Evolutionary conservation across 306 rosid species (phyloP).

Genomic region (Citrullus mucosospermus): DNA sequence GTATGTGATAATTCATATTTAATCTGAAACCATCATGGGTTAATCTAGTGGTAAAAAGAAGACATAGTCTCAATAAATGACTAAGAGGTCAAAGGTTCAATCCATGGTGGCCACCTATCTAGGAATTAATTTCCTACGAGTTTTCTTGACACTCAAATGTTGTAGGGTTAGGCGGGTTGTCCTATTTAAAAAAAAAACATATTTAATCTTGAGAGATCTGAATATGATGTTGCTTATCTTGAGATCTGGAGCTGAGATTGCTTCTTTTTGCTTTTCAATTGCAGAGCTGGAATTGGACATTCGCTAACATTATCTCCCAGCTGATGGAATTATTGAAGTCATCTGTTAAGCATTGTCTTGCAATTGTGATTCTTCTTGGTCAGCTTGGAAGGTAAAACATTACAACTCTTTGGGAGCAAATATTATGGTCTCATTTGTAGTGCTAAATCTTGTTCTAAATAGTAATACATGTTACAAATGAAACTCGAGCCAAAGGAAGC

Average conservation of each 20-base stretch:
- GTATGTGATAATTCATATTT: neutral
- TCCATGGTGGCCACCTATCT: too few species aligned
- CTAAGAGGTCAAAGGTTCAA: too few species aligned
- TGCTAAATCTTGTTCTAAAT: neutral
- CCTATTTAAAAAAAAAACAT: neutral
- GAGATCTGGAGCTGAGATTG: constrained; percentile 6
- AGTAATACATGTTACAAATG: neutral
- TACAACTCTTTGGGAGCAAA: neutral
- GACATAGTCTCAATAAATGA: too few species aligned
- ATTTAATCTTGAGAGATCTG: neutral
- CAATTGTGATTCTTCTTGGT: constrained; percentile 59
- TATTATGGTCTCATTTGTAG: neutral
- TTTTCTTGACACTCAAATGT: too few species aligned
- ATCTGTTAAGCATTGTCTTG: constrained; percentile 29
- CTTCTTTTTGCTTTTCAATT: constrained; percentile 18
- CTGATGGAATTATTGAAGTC: constrained; percentile 44
- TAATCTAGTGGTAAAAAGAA: too few species aligned
- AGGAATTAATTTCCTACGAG: too few species aligned
- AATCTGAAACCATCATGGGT: neutral
- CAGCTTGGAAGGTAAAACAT: constrained; percentile 73
- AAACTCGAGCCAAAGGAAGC: neutral
- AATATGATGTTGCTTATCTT: neutral
- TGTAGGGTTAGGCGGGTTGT: too few species aligned
- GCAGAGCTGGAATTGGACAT: constrained; percentile 79
- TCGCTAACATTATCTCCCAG: constrained; percentile 35